A percentile compares a stretch with the other conserved stretches of the same genome.
Evolutionary conservation across 192 early-diverging fungal species (phyloP).

Genomic region (Coemansia sp.): DNA sequence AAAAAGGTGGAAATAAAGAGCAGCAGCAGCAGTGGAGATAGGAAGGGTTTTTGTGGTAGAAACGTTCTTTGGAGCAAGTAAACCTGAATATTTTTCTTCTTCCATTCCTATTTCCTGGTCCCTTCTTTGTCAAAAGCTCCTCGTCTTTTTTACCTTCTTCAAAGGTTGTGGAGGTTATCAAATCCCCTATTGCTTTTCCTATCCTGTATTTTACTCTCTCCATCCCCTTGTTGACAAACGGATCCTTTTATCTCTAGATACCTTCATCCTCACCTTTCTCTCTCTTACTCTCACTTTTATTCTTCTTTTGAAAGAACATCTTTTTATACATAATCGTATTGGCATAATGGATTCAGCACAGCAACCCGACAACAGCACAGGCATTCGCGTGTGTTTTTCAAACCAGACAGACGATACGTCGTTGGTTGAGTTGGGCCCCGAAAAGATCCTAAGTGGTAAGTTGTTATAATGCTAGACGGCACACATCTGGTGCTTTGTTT

Average conservation of each 20-base stretch:
- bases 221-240: neutral
- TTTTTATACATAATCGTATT: neutral
- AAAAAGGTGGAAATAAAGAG: too few species aligned
- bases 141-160: neutral
- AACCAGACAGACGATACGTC: neutral
- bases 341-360: slow-evolving; percentile 11
- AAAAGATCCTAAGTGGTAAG: slow-evolving; percentile 24
- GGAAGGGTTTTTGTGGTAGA: neutral
- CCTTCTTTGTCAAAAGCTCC: neutral
- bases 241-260: neutral
- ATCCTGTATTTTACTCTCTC: slow-evolving; percentile 9
- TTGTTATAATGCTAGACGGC: neutral
- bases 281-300: slow-evolving; percentile 2
- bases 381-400: slow-evolving; percentile 12
- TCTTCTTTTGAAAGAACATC: neutral
- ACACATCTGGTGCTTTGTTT: neutral
- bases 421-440: slow-evolving; percentile 9
- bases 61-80: neutral
- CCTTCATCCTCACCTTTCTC: neutral
- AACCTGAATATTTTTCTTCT: neutral
- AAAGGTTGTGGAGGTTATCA: neutral
- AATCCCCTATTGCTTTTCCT: neutral
- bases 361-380: neutral
- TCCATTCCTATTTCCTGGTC: neutral
- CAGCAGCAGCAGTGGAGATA: too few species aligned